These are phyloP conservation scores for Xylariaceae sp. DNA, from an alignment of 2,329 filamentous ascomycete species.

Conservation along the genomic window DNA sequence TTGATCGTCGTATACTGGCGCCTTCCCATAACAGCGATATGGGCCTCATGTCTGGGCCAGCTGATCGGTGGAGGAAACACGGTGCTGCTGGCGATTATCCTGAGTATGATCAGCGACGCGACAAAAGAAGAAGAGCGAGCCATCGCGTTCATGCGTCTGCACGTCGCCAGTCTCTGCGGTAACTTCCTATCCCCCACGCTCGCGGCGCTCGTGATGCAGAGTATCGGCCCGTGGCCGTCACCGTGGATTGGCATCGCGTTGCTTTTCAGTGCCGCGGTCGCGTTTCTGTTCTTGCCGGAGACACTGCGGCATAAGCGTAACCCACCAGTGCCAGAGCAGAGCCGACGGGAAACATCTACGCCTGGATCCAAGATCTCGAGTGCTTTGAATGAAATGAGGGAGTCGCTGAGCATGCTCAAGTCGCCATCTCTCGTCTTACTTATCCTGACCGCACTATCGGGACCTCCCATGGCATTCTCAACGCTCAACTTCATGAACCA, in stretches of 20 bases:
- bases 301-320: conserved; percentile 13
- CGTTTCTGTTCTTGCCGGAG: conserved; percentile 27
- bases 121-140: conserved; percentile 26
- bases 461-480: conserved; percentile 16
- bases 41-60: conserved; percentile 28
- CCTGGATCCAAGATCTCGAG: conserved; percentile 12
- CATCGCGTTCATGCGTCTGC: conserved; percentile 45
- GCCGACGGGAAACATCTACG: background rate
- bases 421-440: conserved; percentile 25
- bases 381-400: conserved; percentile 16
- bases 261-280: conserved; percentile 11
- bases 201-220: conserved; percentile 27
- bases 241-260: conserved; percentile 19
- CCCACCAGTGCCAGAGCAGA: background rate
- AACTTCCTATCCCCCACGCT: conserved; percentile 25
- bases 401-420: conserved; percentile 26
- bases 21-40: conserved; percentile 34
- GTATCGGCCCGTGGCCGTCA: conserved; percentile 25
- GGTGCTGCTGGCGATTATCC: conserved; percentile 30
- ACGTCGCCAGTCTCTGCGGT: conserved; percentile 49
- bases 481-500: conserved; percentile 27
- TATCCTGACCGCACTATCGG: conserved; percentile 15
- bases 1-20: conserved; percentile 32
- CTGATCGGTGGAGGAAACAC: conserved; percentile 36
- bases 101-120: conserved; percentile 35